A percentile compares a stretch with the other conserved stretches of the same genome.
These are phyloP conservation scores for Penicillium goetzii DNA, from an alignment of 495 filamentous ascomycete genomes.

Conservation along the genomic window DNA sequence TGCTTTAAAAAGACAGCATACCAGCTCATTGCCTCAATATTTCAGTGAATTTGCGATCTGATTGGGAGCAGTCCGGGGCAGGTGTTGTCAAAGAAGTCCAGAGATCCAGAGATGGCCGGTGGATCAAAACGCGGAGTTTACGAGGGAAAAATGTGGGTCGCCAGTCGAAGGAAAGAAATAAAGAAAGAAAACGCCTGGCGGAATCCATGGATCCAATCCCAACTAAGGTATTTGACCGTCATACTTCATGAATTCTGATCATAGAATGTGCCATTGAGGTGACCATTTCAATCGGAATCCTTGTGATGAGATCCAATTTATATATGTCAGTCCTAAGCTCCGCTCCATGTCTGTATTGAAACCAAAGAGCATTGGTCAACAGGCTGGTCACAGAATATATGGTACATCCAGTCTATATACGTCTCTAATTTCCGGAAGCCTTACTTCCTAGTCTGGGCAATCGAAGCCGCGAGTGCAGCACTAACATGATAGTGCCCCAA, in stretches of 20 bases:
- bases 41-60: neutral
- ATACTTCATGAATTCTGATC: no score
- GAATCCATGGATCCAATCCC: no score
- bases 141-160: conserved; percentile 12
- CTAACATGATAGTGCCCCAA: conserved; percentile 52
- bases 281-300: neutral
- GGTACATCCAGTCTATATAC: neutral
- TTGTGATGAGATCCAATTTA: neutral
- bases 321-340: neutral
- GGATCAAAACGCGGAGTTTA: conserved; percentile 10
- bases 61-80: neutral
- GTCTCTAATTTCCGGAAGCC: neutral
- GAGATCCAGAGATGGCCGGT: neutral
- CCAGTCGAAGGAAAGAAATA: neutral
- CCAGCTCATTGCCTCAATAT: conserved; percentile 6
- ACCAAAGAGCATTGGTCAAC: neutral
- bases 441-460: conserved; percentile 54
- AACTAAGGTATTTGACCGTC: no score
- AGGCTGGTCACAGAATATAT: neutral
- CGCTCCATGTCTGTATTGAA: neutral
- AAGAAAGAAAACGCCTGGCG: neutral
- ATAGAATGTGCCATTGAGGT: no score
- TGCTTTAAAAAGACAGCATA: neutral
- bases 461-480: conserved; percentile 54
- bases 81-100: conserved; percentile 2